A percentile compares a stretch with the other conserved stretches of the same genome.
Evolutionary conservation across 2,329 filamentous ascomycete species (phyloP).

Genomic region (Dactylellina haptotyla): DNA sequence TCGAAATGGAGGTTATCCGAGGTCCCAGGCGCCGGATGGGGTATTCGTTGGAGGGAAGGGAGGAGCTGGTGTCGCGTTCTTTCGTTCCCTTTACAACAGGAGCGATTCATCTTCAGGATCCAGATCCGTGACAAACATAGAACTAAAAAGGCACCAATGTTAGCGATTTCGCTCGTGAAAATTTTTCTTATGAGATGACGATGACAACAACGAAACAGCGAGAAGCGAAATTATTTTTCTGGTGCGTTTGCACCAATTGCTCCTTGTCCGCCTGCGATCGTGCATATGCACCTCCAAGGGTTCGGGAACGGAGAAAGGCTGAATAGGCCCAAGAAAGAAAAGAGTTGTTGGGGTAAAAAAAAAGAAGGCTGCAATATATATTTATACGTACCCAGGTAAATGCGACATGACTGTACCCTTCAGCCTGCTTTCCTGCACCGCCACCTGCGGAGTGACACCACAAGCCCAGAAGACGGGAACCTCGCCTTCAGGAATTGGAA

Average conservation of each 20-base stretch:
- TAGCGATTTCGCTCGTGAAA: constrained; percentile 34
- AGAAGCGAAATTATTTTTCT: constrained; percentile 33
- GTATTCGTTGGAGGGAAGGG: constrained; percentile 32
- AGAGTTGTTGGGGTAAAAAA: constrained; percentile 14
- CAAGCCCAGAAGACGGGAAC: constrained; percentile 73
- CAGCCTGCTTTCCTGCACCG: constrained; percentile 68
- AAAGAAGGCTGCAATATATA: constrained; percentile 15
- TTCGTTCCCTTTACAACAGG: constrained; percentile 51
- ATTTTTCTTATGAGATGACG: constrained; percentile 18
- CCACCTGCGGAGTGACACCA: constrained; percentile 74
- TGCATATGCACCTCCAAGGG: constrained; percentile 52
- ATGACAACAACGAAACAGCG: background rate
- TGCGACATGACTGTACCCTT: constrained; percentile 71
- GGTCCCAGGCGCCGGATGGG: constrained; percentile 50
- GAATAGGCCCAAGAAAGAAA: constrained; percentile 16
- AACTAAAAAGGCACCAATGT: constrained; percentile 22
- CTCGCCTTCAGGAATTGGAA: constrained; percentile 61
- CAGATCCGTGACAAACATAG: constrained; percentile 54
- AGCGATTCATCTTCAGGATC: constrained; percentile 53
- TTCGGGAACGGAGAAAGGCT: constrained; percentile 37
- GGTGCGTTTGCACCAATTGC: constrained; percentile 49
- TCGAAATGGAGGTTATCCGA: constrained; percentile 41
- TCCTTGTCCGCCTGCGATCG: constrained; percentile 34
- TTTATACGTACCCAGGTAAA: constrained; percentile 64
- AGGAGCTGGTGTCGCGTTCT: constrained; percentile 10